phyloP scores from a whole-genome alignment of 371 early-diverging fungal genomes.

The Rhizopus microsporus region DNA sequence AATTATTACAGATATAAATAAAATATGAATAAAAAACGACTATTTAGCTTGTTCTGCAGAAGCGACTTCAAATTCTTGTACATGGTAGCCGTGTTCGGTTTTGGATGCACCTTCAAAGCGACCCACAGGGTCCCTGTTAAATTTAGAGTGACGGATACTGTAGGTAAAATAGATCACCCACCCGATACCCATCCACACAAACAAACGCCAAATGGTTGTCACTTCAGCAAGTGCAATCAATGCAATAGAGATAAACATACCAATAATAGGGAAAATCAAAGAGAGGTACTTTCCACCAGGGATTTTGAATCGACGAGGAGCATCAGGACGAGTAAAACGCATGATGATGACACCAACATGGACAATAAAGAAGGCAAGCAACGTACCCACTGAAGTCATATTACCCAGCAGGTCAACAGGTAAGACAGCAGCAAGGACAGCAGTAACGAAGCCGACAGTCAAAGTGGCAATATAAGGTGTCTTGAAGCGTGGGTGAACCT shows the following conservation, averaged over 20 bases:
- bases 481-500: conserved; percentile 63
- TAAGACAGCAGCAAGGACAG: conserved; percentile 71
- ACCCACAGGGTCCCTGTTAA: conserved; percentile 42
- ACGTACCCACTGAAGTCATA: conserved; percentile 84
- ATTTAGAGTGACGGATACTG: conserved; percentile 63
- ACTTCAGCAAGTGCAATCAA: conserved; percentile 66
- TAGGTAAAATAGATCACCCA: conserved; percentile 68
- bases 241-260: conserved; percentile 59
- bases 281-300: conserved; percentile 64
- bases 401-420: conserved; percentile 85
- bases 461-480: conserved; percentile 79
- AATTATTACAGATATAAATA: too few species aligned
- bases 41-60: too few species aligned
- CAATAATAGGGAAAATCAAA: conserved; percentile 60
- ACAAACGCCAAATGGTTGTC: conserved; percentile 57
- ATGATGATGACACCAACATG: conserved; percentile 76
- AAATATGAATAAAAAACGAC: too few species aligned
- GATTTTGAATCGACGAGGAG: conserved; percentile 75
- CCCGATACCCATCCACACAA: conserved; percentile 75
- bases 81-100: conserved; percentile 17
- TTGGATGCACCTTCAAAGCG: conserved; percentile 29
- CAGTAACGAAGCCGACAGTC: conserved; percentile 67
- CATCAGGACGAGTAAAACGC: conserved; percentile 74
- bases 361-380: conserved; percentile 85
- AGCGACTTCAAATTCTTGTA: conserved; percentile 19